phyloP scores from a whole-genome alignment of 2,329 filamentous ascomycete species.

The Sporothrix schenckii region DNA sequence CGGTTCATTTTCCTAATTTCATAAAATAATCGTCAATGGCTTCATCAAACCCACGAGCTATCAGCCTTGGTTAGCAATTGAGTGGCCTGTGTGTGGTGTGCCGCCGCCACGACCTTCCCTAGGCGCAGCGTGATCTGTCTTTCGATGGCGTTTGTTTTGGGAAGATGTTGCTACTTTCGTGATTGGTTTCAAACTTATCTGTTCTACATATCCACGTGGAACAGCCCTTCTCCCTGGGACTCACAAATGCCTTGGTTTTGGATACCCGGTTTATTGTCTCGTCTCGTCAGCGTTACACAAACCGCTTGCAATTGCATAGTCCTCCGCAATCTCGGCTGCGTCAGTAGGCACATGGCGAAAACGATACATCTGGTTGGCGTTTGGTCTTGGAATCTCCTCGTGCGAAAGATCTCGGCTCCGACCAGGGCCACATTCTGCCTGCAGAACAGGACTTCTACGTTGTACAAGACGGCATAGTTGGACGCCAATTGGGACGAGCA shows the following conservation, averaged over 20 bases:
- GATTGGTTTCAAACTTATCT: background rate
- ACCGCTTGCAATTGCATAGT: background rate
- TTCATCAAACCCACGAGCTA: background rate
- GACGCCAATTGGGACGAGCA: background rate
- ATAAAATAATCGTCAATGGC: background rate
- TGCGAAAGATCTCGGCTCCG: conserved; percentile 17
- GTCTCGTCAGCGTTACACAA: conserved; percentile 17
- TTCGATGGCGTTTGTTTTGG: background rate
- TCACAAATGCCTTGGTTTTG: background rate
- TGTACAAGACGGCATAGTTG: background rate
- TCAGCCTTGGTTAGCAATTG: background rate
- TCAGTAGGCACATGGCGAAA: background rate
- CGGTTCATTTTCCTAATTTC: background rate
- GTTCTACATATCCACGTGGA: background rate
- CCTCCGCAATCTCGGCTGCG: background rate
- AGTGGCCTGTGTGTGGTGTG: background rate
- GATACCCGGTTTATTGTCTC: background rate
- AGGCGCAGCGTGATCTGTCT: background rate
- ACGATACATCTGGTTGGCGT: background rate
- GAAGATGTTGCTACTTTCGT: conserved; percentile 4
- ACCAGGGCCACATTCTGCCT: background rate
- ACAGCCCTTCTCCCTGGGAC: background rate
- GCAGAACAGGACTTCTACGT: background rate
- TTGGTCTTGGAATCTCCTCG: background rate
- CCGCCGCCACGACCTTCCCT: background rate